Base-by-base conservation (phyloP, 2,329 filamentous ascomycete species). In the Pseudogymnoascus sp. region DNA sequence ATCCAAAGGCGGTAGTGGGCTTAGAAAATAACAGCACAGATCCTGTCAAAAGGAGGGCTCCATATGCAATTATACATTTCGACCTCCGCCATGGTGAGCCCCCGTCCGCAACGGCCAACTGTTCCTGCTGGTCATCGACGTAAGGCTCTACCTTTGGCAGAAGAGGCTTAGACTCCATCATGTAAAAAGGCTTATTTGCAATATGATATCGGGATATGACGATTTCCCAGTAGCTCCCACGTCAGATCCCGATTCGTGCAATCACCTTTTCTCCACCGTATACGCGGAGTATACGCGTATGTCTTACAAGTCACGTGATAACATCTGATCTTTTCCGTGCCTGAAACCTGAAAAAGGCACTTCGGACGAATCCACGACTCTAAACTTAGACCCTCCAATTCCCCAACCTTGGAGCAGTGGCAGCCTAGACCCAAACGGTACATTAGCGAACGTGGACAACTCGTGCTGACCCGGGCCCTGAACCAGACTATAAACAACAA, bases 21-120 rank as follows among this genome's bases (percentile, higher is more conserved):
- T 18, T 26, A 4, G 23, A 69, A 45, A 8, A 66, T 51, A n/a
- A 69, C 59, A 11, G 59, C 40, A 18, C 69, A 18, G 29, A 63
- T 63, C 8, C 65, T 23, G 29, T 67, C 34, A n/a, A 68, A 16
- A 64, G 59, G 66, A 34, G 69, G 37, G 31, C 54, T 66, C 18
- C 68, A 61, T 11, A 67, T 40, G 36, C 65, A 37, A 10, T 57
- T 63, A 37, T n/a, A 63, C 7, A 31, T 31, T 63, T 54, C 23
- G 40, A 59, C 12, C 14, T 47, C 62, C 45, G 34, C 47, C 62
- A 57, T 61, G 59, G 21, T 16, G 39, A 23, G 10, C 16, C 67
- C 60, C 51, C 7, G 3, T 60, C 31, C 10, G 51, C 40, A 42
- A 62, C 60, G 62, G 62, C 39, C 31, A 64, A 59, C 60, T 36